Evolutionary conservation across 257 asterid species (phyloP).

Genomic region (Orobanche coerulescens): DNA sequence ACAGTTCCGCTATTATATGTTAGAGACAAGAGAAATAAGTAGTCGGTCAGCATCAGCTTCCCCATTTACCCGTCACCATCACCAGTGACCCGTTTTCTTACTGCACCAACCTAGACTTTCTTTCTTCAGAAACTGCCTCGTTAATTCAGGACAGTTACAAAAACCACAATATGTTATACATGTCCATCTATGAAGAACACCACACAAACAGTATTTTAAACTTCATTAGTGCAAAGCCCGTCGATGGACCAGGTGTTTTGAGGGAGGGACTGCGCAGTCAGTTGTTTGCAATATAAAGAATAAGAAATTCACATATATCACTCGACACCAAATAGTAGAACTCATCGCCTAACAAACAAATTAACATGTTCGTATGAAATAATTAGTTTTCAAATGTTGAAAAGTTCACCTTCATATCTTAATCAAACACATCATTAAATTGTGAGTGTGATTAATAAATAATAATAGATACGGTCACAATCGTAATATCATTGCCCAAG

Average conservation of each 20-base stretch:
- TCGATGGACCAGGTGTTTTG: neutral
- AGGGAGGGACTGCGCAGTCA: neutral
- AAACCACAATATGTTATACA: neutral
- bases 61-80: neutral
- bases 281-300: neutral
- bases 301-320: neutral
- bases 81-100: neutral
- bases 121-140: neutral
- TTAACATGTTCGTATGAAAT: no score
- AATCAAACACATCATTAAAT: no score
- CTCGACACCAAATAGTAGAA: neutral
- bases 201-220: neutral
- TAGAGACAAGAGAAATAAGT: neutral
- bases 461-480: no score
- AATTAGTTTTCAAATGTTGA: no score
- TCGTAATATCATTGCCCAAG: no score
- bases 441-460: no score
- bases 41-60: neutral
- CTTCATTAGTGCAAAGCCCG: neutral
- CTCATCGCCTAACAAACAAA: neutral
- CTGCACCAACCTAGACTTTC: neutral
- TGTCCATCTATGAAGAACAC: neutral
- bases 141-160: neutral
- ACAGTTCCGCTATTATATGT: neutral
- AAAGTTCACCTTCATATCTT: no score